Conservation (phyloP, 2,329 filamentous ascomycete species). For the Venturiaceae sp. region DNA sequence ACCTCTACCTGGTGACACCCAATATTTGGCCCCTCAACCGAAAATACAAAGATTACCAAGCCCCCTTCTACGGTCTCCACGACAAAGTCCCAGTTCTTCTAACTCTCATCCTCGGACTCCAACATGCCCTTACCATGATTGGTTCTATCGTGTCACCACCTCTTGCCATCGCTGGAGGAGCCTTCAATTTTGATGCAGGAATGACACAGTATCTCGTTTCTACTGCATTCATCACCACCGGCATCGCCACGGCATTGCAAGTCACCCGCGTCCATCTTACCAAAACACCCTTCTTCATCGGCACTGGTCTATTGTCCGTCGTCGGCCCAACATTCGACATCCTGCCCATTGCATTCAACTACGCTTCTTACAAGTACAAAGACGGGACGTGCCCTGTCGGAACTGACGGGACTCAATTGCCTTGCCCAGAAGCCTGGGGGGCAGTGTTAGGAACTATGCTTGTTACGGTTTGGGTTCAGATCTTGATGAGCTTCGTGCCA, state of each 20-base stretch:
- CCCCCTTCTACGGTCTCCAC: conserved; percentile 19
- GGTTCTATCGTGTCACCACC: conserved; percentile 18
- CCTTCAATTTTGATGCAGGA: conserved; percentile 17
- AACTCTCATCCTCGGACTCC: conserved; percentile 19
- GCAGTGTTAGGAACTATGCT: conserved; percentile 24
- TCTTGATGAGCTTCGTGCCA: conserved; percentile 17
- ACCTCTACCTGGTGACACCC: conserved; percentile 19
- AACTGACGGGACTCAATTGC: conserved; percentile 15
- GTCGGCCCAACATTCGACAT: conserved; percentile 21
- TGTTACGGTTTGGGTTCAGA: conserved; percentile 30
- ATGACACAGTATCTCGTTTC: conserved; percentile 19
- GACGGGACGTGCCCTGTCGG: conserved; percentile 15
- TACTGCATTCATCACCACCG: conserved; percentile 20
- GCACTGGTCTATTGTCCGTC: conserved; percentile 18
- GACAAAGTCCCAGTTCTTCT: conserved; percentile 18
- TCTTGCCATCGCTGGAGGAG: conserved; percentile 20
- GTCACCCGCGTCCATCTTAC: conserved; percentile 17
- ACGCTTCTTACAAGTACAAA: conserved; percentile 17
- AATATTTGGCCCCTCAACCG: conserved; percentile 17
- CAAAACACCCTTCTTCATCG: conserved; percentile 19
- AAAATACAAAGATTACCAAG: conserved; percentile 18
- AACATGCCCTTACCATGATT: conserved; percentile 21
- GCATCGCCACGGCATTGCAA: conserved; percentile 19
- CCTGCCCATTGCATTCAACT: conserved; percentile 19
- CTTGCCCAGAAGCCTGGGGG: conserved; percentile 16